Evolutionary conservation across 2,329 filamentous ascomycete species (phyloP), one percentile per base, ranked within the genome.

Genomic region (Aspergillus sp.): DNA sequence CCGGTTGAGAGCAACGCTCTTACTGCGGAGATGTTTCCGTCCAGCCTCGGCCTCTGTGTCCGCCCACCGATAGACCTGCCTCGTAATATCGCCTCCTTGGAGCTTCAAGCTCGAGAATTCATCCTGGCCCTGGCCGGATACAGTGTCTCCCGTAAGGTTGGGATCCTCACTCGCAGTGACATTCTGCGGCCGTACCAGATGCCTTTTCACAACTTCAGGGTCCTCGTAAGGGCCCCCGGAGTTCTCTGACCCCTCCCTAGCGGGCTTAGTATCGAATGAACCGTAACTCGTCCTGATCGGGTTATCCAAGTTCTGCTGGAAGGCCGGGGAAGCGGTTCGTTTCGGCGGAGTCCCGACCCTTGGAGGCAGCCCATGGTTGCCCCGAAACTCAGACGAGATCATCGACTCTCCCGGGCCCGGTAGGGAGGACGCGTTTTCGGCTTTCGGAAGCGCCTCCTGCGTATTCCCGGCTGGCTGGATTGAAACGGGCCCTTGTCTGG

Each of bases 41-140:
- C 64, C 75, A 29, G 76, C 69, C 52, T 93, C 80, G 32, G 82
- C 82, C 55, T 93, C 84, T 58, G 19, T 10, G 10, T 96, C 86
- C 4, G 86, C 86, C 85, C 93, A 98, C 48, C 85, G 81, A 67
- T 98, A 98, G 48, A 98, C 93, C 34, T 89, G 85, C 39, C 91
- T 73, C 15, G 89, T 95, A 36, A 95, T 82, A 56, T 98, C 91
- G 42, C 91, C 91, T 39, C 91, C 91, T 56, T 96, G 93, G 29
- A 98, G 67, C 53, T 80, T 80, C 55, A 98, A 62, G 61, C 91
- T 96, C 17, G 88, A 95, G 57, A 98, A 98, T 51, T 93, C 85
- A 37, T 91, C 83, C 4, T 80, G 76, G 40, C 76, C 72, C 11
- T 49, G 49, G 28, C 46, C 17, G 26, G 45, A 52, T 15, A 63